Evolutionary conservation across 2,329 filamentous ascomycete genomes (phyloP), one percentile per base, ranked within the genome.

Genomic region (Graphilbum fragrans): DNA sequence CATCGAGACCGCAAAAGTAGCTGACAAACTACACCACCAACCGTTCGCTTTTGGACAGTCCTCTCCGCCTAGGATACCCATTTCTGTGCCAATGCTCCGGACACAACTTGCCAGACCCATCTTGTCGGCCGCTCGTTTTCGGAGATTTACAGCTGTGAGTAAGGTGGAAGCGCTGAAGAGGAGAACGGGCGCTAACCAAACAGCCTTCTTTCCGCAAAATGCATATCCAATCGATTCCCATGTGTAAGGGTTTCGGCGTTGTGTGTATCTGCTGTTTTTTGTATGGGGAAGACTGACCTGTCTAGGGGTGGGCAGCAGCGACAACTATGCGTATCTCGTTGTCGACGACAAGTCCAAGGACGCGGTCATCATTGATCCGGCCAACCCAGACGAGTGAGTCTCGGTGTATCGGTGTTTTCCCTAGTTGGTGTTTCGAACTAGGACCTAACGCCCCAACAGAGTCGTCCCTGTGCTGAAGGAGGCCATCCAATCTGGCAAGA

Each of bases 211-310:
- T 19, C 18, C 70, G 72, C 64, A 64, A 65, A 50, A 92, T 92
- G 85, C 83, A 90, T 74, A 82, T 90, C 65, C 75, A 85, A 63
- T 83, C 82, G 51, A 90, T 92, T 63, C 83, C 84, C 43, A 90
- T 92, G 83, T 90, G 85, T 87, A 74, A 56, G 78, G n/a, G n/a
- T n/a, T n/a, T n/a, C n/a, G n/a, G n/a, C n/a, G n/a, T n/a, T n/a
- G n/a, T n/a, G n/a, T 19, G 10, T n/a, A n/a, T n/a, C n/a, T n/a
- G n/a, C n/a, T 18, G 12, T 25, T 31, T 11, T 23, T 14, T n/a
- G n/a, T n/a, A n/a, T n/a, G n/a, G n/a, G n/a, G n/a, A n/a, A n/a
- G n/a, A n/a, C n/a, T 29, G 10, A 27, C 25, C 23, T 9, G 8
- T 11, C 16, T 43, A 88, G 83, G 83, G 82, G 78, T 75, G 65